phyloP scores from a whole-genome alignment of 2,329 filamentous ascomycete genomes.

The Botrytis fragariae region DNA sequence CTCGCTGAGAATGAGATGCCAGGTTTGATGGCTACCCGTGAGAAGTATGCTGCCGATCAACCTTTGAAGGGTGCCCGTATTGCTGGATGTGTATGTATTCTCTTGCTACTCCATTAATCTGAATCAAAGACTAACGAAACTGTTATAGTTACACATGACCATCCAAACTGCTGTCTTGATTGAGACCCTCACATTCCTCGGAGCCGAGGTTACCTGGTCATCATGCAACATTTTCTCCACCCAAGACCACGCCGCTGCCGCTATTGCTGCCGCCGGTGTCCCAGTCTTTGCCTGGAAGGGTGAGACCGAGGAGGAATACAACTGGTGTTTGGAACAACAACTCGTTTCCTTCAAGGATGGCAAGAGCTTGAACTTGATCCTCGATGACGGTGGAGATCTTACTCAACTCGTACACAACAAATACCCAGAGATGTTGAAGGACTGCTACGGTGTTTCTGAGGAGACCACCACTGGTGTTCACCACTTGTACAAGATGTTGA shows the following conservation, averaged over 20 bases:
- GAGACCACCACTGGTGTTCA: slow-evolving; percentile 99
- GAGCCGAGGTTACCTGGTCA: slow-evolving; percentile 98
- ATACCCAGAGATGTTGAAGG: slow-evolving; percentile 97
- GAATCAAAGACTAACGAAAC: background rate
- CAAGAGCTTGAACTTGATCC: slow-evolving; percentile 97
- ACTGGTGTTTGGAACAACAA: slow-evolving; percentile 99
- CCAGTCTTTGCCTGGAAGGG: slow-evolving; percentile 76
- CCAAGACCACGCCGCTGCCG: slow-evolving; percentile 94
- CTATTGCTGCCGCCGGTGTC: slow-evolving; percentile 78
- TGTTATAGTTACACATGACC: slow-evolving; percentile 53
- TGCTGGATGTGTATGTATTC: slow-evolving; percentile 73
- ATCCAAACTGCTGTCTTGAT: slow-evolving; percentile 99
- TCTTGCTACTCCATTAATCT: slow-evolving; percentile 62
- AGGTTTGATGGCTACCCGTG: slow-evolving; percentile 91
- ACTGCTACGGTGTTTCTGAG: slow-evolving; percentile 97
- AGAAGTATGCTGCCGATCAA: slow-evolving; percentile 90
- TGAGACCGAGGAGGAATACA: slow-evolving; percentile 99
- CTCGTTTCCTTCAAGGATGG: slow-evolving; percentile 93
- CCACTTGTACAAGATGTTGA: slow-evolving; percentile 98
- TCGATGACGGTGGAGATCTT: slow-evolving; percentile 97
- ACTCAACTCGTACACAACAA: slow-evolving; percentile 95
- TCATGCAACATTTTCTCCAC: slow-evolving; percentile 99
- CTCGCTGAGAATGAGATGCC: slow-evolving; percentile 97
- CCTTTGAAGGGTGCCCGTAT: slow-evolving; percentile 93
- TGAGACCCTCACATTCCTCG: slow-evolving; percentile 91